These are phyloP conservation scores for Colletotrichum lentis DNA, from an alignment of 2,329 filamentous ascomycete genomes.

Conservation along the genomic window DNA sequence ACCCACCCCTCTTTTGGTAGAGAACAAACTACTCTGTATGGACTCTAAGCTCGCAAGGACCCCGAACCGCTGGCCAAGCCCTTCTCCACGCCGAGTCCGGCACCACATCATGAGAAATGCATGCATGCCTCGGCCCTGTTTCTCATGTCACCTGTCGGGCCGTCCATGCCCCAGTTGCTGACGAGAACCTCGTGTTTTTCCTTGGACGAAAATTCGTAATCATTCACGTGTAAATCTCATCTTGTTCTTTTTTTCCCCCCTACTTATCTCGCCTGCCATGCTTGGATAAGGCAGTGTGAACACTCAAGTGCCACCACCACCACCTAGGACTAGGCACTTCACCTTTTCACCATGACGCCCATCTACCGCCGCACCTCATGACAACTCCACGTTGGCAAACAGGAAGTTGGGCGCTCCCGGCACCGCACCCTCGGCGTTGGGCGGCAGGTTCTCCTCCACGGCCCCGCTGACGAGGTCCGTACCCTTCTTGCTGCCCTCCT, in stretches of 20 bases:
- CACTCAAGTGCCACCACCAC: neutral
- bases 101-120: neutral
- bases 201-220: conserved; percentile 10
- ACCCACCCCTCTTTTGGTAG: too few species aligned
- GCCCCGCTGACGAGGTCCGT: conserved; percentile 60
- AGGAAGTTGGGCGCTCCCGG: conserved; percentile 83
- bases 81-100: conserved; percentile 2
- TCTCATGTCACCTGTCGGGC: too few species aligned
- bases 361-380: conserved; percentile 14
- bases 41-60: neutral
- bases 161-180: too few species aligned
- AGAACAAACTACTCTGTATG: too few species aligned
- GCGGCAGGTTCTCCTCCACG: conserved; percentile 67
- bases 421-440: conserved; percentile 75
- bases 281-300: neutral
- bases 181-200: neutral
- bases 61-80: neutral
- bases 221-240: conserved; percentile 24
- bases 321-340: neutral
- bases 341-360: neutral
- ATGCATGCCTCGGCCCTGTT: conserved; percentile 1
- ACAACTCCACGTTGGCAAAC: conserved; percentile 78
- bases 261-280: too few species aligned
- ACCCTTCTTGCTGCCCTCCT: conserved; percentile 74
- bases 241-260: conserved; percentile 6